Evolutionary conservation across 179 eudicot genomes (phyloP), one percentile per base, ranked within the genome.

Genomic region (Beta lomatogona): DNA sequence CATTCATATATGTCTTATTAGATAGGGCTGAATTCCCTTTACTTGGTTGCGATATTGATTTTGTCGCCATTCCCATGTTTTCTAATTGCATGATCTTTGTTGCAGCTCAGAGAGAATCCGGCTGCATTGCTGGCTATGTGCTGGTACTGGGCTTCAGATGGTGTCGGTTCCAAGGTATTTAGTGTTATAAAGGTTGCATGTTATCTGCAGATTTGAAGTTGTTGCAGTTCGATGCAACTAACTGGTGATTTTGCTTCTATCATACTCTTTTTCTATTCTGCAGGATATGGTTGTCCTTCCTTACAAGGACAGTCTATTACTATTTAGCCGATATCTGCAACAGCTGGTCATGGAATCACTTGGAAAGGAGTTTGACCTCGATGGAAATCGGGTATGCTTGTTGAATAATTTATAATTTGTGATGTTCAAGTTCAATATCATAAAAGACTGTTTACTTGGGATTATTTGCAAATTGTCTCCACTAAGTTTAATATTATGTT

Each of bases 211-310:
- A 55, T 31, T 11, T 69, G n/a, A 21, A 19, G 31, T 46, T 73
- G 10, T 66, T 80, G 78, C 76, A 16, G 52, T 68, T 50, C 36
- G 21, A 64, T 63, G 75, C 25, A 22, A 52, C 76, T 72, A 73
- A 80, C 61, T 25, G 44, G 70, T 70, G 70, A 28, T 54, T 71
- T 21, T 79, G 14, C 65, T 55, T 69, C 78, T 75, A 5, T 72
- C 80, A 68, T 68, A 14, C 71, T 74, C 31, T 44, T 83, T 36
- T 78, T 74, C 73, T n/a, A 65, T 21, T 54, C 10, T 48, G 46
- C 86, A 96, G 99, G 99, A 96, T 87, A 96, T 96, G 99, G 99
- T 96, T 79, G 94, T 96, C 80, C 99, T 96, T 86, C 99, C 98
- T 55, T 96, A 96, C 93, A 96, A 96, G 89, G 99, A 96, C 84